A percentile compares a stretch with the other conserved stretches of the same genome.
These are phyloP conservation scores for Triticum urartu DNA, from an alignment of 176 grass and related monocot genomes.

Conservation along the genomic window DNA sequence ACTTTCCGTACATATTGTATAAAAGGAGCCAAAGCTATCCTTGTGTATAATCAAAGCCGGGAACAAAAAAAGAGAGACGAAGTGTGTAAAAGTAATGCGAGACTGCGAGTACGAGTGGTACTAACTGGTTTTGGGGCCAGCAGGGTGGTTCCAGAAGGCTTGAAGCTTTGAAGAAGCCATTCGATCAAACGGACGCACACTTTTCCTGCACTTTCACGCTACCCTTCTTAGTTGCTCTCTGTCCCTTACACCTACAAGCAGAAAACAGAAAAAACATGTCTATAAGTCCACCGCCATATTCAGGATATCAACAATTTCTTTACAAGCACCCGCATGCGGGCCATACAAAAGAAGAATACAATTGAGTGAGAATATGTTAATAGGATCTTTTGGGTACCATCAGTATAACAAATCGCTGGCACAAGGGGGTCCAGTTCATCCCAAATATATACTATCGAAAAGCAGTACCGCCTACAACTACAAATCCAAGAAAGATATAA, in stretches of 20 bases:
- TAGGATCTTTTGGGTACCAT: not conserved
- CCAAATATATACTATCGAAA: not conserved
- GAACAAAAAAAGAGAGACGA: not conserved
- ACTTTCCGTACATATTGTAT: not conserved
- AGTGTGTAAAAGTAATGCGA: not conserved
- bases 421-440: not conserved
- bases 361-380: not conserved
- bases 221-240: too few relatives aligned
- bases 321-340: not conserved
- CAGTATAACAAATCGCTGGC: too few relatives aligned
- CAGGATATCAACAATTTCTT: not conserved
- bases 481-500: not conserved
- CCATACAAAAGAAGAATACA: not conserved
- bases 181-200: not conserved
- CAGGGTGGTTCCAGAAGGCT: slow-evolving; percentile 83
- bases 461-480: not conserved
- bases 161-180: slow-evolving; percentile 82
- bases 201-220: not conserved
- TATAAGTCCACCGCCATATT: not conserved
- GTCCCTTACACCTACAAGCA: not conserved
- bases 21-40: too few relatives aligned
- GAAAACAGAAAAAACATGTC: not conserved
- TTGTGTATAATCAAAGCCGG: not conserved
- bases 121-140: slow-evolving; percentile 91
- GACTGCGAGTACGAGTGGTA: too few relatives aligned